Percentiles rank a stretch among this genome's conserved stretches.
Conservation (phyloP, 139 green algal species). For the Gonium pectorale region DNA sequence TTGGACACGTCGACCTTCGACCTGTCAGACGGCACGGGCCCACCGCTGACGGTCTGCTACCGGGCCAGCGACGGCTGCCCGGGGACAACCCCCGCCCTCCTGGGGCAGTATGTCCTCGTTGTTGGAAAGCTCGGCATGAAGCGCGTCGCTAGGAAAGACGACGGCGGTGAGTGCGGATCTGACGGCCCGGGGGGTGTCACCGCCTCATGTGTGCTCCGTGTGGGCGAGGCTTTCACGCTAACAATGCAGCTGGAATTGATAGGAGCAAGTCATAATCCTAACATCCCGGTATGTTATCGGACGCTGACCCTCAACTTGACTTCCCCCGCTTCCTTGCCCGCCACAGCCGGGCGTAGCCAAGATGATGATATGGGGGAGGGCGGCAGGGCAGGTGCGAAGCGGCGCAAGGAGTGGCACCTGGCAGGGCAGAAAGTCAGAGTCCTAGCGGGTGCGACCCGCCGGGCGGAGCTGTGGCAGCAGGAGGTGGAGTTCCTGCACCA, state of each 20-base stretch:
- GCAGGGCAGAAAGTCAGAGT: not conserved
- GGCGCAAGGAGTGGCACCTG: slow-evolving; percentile 28
- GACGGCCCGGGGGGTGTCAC: too few species aligned
- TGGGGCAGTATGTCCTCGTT: slow-evolving; percentile 3
- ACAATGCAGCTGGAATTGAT: not conserved
- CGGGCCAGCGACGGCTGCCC: not conserved
- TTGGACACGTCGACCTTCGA: not conserved
- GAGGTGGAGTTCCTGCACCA: slow-evolving; percentile 19
- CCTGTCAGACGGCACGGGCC: not conserved
- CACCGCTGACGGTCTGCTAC: slow-evolving; percentile 2
- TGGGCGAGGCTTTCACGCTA: not conserved
- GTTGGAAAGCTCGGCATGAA: slow-evolving; percentile 7
- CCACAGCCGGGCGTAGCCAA: not conserved
- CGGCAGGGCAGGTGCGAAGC: not conserved
- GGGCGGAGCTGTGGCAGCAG: slow-evolving; percentile 5
- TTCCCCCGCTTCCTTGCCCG: not conserved
- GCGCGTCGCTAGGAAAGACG: not conserved
- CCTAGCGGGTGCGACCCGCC: not conserved
- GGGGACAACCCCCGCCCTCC: too few species aligned
- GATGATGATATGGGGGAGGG: not conserved
- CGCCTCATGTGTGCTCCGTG: too few species aligned
- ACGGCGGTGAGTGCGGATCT: not conserved
- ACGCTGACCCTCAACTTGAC: not conserved
- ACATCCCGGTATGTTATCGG: not conserved
- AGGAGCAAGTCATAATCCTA: not conserved